Evolutionary conservation across 805 yeast genomes (phyloP).

Genomic region (Kodamaea kakaduensis): DNA sequence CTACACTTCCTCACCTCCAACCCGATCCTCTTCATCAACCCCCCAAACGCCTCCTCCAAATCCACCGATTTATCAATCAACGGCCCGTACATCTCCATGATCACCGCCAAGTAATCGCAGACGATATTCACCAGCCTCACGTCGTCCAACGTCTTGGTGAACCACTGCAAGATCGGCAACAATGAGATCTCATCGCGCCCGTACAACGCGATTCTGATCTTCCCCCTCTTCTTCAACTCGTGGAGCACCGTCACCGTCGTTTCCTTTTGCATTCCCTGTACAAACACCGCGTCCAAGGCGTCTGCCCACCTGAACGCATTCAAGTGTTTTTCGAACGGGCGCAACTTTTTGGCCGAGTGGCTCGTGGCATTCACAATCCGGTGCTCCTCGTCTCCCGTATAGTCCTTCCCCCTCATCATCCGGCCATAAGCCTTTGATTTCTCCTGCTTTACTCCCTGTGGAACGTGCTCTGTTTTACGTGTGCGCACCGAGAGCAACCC

Average conservation of each 20-base stretch:
- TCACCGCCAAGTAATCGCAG: constrained; percentile 64
- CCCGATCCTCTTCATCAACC: constrained; percentile 57
- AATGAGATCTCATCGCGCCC: constrained; percentile 83
- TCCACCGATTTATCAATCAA: constrained; percentile 71
- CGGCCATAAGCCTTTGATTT: constrained; percentile 66
- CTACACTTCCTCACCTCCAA: constrained; percentile 72
- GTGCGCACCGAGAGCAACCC: constrained; percentile 89
- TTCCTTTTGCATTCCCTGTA: constrained; percentile 74
- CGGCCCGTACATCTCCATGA: constrained; percentile 73
- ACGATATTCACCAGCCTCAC: constrained; percentile 61
- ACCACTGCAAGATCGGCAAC: constrained; percentile 86
- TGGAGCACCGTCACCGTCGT: constrained; percentile 76
- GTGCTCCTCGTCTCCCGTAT: constrained; percentile 85
- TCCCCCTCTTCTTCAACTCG: constrained; percentile 86
- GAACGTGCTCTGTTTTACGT: constrained; percentile 59
- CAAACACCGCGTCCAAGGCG: constrained; percentile 84
- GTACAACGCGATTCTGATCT: constrained; percentile 72
- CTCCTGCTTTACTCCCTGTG: constrained; percentile 45
- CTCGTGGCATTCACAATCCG: constrained; percentile 58
- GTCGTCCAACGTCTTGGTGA: constrained; percentile 71
- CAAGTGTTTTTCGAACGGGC: constrained; percentile 77
- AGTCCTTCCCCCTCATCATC: constrained; percentile 88
- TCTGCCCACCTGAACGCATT: constrained; percentile 90
- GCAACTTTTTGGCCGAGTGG: constrained; percentile 56
- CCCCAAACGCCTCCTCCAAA: constrained; percentile 65